These are phyloP conservation scores for Metschnikowia dekortorum DNA, from an alignment of 805 yeast genomes.

Conservation along the genomic window DNA sequence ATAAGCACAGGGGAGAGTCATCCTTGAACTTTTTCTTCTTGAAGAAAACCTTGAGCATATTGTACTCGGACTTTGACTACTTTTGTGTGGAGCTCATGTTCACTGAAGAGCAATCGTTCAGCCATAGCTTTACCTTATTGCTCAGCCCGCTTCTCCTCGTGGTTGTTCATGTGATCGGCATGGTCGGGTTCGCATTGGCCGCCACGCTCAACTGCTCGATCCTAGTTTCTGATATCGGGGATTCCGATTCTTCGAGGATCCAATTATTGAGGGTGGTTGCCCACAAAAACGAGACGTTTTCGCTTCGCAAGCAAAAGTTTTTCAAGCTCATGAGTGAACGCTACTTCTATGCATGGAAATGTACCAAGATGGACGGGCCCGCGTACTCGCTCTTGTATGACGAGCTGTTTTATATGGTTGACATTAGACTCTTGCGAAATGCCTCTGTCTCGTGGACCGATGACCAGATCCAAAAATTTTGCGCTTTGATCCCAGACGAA, in stretches of 20 bases:
- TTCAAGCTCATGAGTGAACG: conserved; percentile 14
- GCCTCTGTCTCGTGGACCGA: conserved; percentile 9
- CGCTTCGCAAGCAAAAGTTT: conserved; percentile 8
- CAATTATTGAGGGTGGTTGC: conserved; percentile 1
- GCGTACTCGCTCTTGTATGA: conserved; percentile 4
- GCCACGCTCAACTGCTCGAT: conserved; percentile 11
- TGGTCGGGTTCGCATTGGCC: conserved; percentile 11
- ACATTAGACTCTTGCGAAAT: not conserved
- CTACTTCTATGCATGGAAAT: conserved; percentile 17
- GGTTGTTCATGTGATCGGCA: conserved; percentile 7
- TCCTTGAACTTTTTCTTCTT: conserved; percentile 16
- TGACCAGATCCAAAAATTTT: conserved; percentile 9
- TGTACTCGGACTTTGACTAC: conserved; percentile 15
- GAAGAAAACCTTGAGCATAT: conserved; percentile 13
- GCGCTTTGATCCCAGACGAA: conserved; percentile 6
- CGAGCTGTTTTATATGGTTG: conserved; percentile 6
- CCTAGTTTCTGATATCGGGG: not conserved
- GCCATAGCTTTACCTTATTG: conserved; percentile 9
- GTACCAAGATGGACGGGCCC: conserved; percentile 10
- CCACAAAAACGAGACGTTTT: not conserved
- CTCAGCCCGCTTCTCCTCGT: conserved; percentile 11
- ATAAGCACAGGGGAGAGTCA: conserved; percentile 11
- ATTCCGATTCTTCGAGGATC: not conserved
- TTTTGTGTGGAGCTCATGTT: conserved; percentile 13
- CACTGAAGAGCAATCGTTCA: conserved; percentile 6